phyloP scores from a whole-genome alignment of 2,329 filamentous ascomycete species.

The Lachnellula occidentalis region DNA sequence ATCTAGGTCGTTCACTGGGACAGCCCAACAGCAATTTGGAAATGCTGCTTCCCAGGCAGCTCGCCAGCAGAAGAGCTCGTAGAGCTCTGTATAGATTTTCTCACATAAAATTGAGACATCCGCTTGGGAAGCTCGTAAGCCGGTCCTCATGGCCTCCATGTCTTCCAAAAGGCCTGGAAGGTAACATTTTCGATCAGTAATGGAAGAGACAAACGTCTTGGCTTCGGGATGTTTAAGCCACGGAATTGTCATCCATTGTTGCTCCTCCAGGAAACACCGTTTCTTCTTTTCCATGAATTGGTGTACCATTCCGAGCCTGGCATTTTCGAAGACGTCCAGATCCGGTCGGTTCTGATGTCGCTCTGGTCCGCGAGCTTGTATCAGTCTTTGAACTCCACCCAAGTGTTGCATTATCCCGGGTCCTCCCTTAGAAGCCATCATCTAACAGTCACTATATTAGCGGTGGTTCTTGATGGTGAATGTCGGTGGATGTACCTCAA shows the following conservation, averaged over 20 bases:
- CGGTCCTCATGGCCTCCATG: conserved; percentile 9
- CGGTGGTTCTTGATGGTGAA: neutral
- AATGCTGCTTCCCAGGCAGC: conserved; percentile 9
- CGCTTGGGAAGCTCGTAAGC: neutral
- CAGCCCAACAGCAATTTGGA: conserved; percentile 4
- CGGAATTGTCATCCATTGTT: conserved; percentile 9
- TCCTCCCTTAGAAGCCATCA: conserved; percentile 11
- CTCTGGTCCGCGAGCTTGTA: conserved; percentile 9
- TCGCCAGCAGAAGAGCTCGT: conserved; percentile 7
- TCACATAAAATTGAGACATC: conserved; percentile 4
- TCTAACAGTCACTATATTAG: neutral
- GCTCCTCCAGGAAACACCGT: conserved; percentile 11
- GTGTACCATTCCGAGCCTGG: conserved; percentile 5
- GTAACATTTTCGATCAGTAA: conserved; percentile 6
- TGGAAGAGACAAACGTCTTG: conserved; percentile 4
- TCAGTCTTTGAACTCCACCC: conserved; percentile 9
- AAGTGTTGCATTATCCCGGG: conserved; percentile 9
- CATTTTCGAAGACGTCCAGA: conserved; percentile 8
- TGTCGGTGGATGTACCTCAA: conserved; percentile 6
- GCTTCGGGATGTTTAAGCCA: conserved; percentile 12
- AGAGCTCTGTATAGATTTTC: neutral
- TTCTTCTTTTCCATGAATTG: conserved; percentile 10
- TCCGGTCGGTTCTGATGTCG: conserved; percentile 10
- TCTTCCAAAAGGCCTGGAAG: conserved; percentile 11
- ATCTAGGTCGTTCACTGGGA: conserved; percentile 2